Base-by-base conservation (phyloP, 164 flowering plant species). In the grape (Vitis vinifera) region DNA sequence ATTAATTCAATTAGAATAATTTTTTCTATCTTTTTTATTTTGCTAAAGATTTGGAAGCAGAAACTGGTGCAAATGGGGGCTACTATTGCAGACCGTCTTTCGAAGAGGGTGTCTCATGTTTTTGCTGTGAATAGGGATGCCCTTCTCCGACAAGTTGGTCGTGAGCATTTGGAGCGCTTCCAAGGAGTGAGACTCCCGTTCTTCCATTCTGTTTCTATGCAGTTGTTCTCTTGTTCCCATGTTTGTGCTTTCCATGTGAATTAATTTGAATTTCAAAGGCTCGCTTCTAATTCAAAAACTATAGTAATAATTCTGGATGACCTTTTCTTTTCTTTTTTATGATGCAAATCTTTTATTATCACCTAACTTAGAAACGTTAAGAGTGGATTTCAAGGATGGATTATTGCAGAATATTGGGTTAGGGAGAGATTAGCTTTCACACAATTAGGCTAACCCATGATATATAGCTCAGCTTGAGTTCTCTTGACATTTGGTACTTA, bases 61-160 rank as follows among this genome's bases (percentile, higher is more conserved):
- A 93, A 84, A 77, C 73, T 95, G 76, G 77, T 65, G 77, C 97
- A 91, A 77, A 88, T 88, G 92, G 99, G 97, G 30, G 98, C 91
- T 55, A 75, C 37, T 6, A 68, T 91, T 29, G 97, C 83, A 73
- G 89, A 86, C 14, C 73, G 72, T 47, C 66, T 91, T 1, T 75
- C 92, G 5, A 84, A 76, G 66, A 80, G 66, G 48, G 91, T 93
- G 60, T 88, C 91, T 63, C 98, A 95, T 78, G 68, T 93, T 48
- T 79, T 95, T 63, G 97, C 93, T 23, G 68, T 70, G 75, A 73
- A 80, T 75, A 76, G 77, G 8, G 71, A 70, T 53, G 75, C 80
- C 49, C 87, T 95, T 74, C 76, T 77, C 13, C 75, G 78, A 55
- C 67, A 81, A 74, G 51, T 89, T 30, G 84, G 68, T 60, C 63